Percentiles rank a stretch among this genome's conserved stretches.
These are phyloP conservation scores for Mortierella sp. DNA, from an alignment of 371 early-diverging fungal genomes.

Conservation along the genomic window DNA sequence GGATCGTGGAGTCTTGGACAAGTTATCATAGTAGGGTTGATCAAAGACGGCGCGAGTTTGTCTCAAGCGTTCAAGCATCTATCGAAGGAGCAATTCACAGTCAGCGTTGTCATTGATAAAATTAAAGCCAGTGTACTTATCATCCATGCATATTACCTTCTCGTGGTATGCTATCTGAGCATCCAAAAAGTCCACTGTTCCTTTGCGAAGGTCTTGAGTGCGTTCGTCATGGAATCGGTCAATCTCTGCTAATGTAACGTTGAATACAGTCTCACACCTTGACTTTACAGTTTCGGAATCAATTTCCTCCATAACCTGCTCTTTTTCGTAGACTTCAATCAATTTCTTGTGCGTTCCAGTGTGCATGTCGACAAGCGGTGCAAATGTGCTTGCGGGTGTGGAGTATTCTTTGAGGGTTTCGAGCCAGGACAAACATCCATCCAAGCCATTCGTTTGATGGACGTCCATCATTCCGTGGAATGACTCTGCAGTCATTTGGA, in stretches of 20 bases:
- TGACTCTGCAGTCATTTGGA: constrained; percentile 55
- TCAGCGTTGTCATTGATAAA: too few relatives aligned
- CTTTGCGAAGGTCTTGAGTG: constrained; percentile 54
- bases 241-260: constrained; percentile 57
- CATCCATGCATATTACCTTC: constrained; percentile 39
- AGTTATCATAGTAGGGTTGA: constrained; percentile 47
- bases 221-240: constrained; percentile 57
- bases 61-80: constrained; percentile 55
- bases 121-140: too few relatives aligned
- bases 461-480: constrained; percentile 55
- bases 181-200: constrained; percentile 53
- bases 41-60: constrained; percentile 54
- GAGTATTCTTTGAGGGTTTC: constrained; percentile 45
- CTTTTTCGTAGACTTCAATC: constrained; percentile 50
- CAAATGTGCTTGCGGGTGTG: constrained; percentile 34
- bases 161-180: constrained; percentile 56
- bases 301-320: constrained; percentile 50
- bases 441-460: constrained; percentile 50
- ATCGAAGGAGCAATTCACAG: neutral
- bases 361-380: constrained; percentile 57
- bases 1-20: constrained; percentile 47
- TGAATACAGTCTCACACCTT: constrained; percentile 59
- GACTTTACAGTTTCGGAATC: constrained; percentile 57
- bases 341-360: constrained; percentile 52
- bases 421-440: constrained; percentile 39